phyloP scores from a whole-genome alignment of 2,329 filamentous ascomycete species.

The Epichloe sp. region DNA sequence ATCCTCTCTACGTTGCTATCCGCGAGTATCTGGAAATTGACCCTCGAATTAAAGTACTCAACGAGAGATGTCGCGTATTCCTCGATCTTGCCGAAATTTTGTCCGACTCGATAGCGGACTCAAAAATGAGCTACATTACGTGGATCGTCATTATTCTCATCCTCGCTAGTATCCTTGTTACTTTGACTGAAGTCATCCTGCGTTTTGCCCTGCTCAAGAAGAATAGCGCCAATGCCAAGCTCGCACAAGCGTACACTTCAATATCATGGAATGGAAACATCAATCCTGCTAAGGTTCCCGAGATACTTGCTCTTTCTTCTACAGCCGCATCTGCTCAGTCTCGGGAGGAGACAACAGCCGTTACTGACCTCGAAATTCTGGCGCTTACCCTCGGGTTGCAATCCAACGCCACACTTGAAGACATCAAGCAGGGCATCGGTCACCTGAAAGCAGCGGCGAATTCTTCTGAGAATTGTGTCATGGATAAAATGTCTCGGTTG shows the following conservation, averaged over 20 bases:
- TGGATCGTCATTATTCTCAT: constrained; percentile 98
- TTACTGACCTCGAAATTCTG: constrained; percentile 22
- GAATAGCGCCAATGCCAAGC: constrained; percentile 8
- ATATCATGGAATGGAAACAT: constrained; percentile 8
- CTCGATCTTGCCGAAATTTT: constrained; percentile 92
- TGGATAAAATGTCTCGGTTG: neutral
- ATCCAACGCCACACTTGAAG: constrained; percentile 21
- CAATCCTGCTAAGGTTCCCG: constrained; percentile 7
- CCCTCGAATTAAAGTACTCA: constrained; percentile 87
- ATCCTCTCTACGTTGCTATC: constrained; percentile 86
- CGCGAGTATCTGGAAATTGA: constrained; percentile 98
- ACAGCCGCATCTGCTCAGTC: neutral
- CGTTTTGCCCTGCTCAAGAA: constrained; percentile 61
- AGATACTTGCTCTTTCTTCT: constrained; percentile 10
- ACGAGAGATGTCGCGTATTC: constrained; percentile 93
- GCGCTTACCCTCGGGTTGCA: constrained; percentile 21
- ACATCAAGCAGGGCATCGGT: constrained; percentile 21
- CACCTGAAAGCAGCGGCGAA: constrained; percentile 14
- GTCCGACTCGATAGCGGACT: constrained; percentile 80
- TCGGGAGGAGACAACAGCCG: constrained; percentile 7
- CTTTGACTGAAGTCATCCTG: constrained; percentile 75
- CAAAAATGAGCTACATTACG: constrained; percentile 91
- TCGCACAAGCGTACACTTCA: constrained; percentile 6
- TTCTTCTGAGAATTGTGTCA: neutral
- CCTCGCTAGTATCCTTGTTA: constrained; percentile 79